These are phyloP conservation scores for Saccharomycopsis fibuligera DNA, from an alignment of 805 yeast genomes.

Conservation along the genomic window DNA sequence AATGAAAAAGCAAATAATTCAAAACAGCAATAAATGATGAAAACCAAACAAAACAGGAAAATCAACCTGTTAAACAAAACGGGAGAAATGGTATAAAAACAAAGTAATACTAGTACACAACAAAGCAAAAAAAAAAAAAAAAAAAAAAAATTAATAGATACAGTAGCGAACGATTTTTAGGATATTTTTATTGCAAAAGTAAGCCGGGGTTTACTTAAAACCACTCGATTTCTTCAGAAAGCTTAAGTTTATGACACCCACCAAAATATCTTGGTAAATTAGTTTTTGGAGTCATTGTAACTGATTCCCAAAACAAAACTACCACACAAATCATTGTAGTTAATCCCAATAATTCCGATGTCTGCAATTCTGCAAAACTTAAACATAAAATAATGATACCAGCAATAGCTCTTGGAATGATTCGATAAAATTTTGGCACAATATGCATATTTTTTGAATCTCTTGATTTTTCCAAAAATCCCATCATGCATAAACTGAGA, in stretches of 20 bases:
- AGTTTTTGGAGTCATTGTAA: conserved; percentile 25
- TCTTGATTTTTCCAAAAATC: conserved; percentile 37
- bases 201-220: conserved; percentile 13
- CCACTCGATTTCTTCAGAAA: conserved; percentile 1
- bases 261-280: conserved; percentile 13
- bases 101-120: too few relatives aligned
- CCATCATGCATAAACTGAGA: conserved; percentile 34
- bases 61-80: too few relatives aligned
- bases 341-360: conserved; percentile 38
- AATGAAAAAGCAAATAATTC: too few relatives aligned
- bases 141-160: too few relatives aligned
- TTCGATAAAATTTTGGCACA: conserved; percentile 33
- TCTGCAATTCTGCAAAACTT: conserved; percentile 37
- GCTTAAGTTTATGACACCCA: conserved; percentile 3
- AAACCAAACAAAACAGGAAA: too few relatives aligned
- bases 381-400: conserved; percentile 36
- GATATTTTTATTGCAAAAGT: too few relatives aligned
- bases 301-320: conserved; percentile 34
- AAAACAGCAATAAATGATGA: too few relatives aligned
- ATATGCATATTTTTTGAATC: conserved; percentile 33
- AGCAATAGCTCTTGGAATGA: conserved; percentile 36
- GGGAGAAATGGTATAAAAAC: too few relatives aligned
- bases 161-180: too few relatives aligned
- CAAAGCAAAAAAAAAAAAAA: too few relatives aligned
- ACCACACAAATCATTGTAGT: conserved; percentile 32